Percentiles rank a stretch among this genome's conserved stretches.
phyloP scores from a whole-genome alignment of 2,329 filamentous ascomycete species.

The Fusarium sp. region DNA sequence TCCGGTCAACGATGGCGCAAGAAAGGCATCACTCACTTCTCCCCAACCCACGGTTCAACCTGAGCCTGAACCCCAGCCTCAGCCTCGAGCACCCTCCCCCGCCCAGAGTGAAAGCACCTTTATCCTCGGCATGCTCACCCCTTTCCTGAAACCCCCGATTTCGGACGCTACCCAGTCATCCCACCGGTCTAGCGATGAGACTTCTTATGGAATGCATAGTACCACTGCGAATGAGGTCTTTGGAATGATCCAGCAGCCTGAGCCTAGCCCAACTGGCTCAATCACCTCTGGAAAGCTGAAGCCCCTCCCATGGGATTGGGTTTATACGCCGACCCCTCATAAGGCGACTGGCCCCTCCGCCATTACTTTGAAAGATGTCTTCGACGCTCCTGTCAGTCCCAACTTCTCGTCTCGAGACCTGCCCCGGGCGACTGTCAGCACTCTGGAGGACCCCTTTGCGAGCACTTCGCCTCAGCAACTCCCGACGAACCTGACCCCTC shows the following conservation, averaged over 20 bases:
- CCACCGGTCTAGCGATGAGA: slow-evolving; percentile 50
- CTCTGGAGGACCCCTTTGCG: slow-evolving; percentile 49
- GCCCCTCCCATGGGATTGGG: slow-evolving; percentile 64
- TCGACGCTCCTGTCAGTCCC: slow-evolving; percentile 42
- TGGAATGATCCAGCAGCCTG: slow-evolving; percentile 51
- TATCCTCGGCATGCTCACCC: slow-evolving; percentile 59
- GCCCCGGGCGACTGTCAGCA: slow-evolving; percentile 7
- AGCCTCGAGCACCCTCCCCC: slow-evolving; percentile 24
- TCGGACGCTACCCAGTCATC: slow-evolving; percentile 50
- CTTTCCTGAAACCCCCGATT: slow-evolving; percentile 61
- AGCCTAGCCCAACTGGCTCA: slow-evolving; percentile 46
- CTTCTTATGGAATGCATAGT: slow-evolving; percentile 68
- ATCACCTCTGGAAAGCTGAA: slow-evolving; percentile 49
- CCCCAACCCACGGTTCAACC: background rate
- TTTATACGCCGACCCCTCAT: slow-evolving; percentile 53
- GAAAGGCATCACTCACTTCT: slow-evolving; percentile 15
- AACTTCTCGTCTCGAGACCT: slow-evolving; percentile 37
- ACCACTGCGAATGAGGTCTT: slow-evolving; percentile 64
- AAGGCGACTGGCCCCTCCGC: slow-evolving; percentile 33
- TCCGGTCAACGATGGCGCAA: slow-evolving; percentile 5
- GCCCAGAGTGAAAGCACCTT: slow-evolving; percentile 55
- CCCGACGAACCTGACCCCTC: slow-evolving; percentile 16
- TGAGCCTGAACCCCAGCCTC: slow-evolving; percentile 5
- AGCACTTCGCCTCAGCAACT: slow-evolving; percentile 40
- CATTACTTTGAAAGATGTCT: slow-evolving; percentile 43